A percentile compares a stretch with the other conserved stretches of the same genome.
These are phyloP conservation scores for Litsea cubeba DNA, from an alignment of 164 flowering plant species.

Conservation along the genomic window DNA sequence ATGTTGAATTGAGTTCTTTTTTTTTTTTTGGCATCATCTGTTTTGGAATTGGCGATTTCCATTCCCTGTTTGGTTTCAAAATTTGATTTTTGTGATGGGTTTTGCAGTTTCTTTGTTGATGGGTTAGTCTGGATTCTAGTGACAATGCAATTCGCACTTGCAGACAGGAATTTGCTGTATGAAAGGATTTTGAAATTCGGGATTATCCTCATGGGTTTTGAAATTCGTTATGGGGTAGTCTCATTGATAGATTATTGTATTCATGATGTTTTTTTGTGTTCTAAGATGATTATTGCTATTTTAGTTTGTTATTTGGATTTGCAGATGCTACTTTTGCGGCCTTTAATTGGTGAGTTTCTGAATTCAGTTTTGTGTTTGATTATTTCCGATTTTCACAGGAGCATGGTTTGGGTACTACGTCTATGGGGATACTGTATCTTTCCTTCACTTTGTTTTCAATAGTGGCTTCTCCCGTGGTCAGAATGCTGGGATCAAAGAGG, in stretches of 20 bases:
- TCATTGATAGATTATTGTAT: background rate
- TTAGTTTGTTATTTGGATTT: background rate
- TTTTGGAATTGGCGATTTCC: background rate
- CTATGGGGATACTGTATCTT: constrained; percentile 80
- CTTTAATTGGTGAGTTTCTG: background rate
- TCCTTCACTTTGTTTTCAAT: constrained; percentile 79
- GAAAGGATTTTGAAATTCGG: background rate
- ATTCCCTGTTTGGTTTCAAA: too few species aligned
- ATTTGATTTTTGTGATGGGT: background rate
- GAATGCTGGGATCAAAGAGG: constrained; percentile 65
- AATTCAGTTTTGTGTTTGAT: background rate
- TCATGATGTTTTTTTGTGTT: background rate
- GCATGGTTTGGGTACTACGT: constrained; percentile 67
- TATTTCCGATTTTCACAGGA: constrained; percentile 32
- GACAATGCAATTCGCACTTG: background rate
- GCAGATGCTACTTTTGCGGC: background rate
- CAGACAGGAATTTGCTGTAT: background rate
- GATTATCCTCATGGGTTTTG: background rate
- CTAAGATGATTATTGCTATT: background rate
- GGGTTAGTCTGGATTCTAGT: background rate
- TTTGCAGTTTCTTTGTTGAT: background rate
- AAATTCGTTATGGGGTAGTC: background rate
- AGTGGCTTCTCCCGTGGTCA: constrained; percentile 73
- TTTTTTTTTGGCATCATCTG: background rate
- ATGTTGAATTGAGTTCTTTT: background rate